A percentile compares a stretch with the other conserved stretches of the same genome.
Conservation (phyloP, 2,329 filamentous ascomycete genomes). For the Thielaviopsis musarum region DNA sequence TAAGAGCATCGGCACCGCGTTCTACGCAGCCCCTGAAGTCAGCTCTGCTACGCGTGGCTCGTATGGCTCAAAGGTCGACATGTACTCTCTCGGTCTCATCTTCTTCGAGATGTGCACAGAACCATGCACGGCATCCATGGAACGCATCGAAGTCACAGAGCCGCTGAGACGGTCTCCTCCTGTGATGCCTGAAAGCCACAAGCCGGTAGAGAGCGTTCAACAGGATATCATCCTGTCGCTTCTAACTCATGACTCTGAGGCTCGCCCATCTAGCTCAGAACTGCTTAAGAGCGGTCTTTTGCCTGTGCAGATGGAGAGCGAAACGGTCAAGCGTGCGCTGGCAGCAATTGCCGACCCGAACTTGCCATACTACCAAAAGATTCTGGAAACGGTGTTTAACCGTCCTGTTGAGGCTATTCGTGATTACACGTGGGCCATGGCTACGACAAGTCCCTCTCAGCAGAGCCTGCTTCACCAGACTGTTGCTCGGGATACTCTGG, state of each 20-base stretch:
- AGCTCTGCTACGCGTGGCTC: conserved; percentile 55
- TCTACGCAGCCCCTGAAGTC: conserved; percentile 88
- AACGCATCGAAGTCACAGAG: conserved; percentile 46
- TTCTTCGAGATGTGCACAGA: conserved; percentile 94
- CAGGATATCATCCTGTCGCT: conserved; percentile 64
- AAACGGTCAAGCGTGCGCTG: conserved; percentile 70
- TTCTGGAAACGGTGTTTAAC: conserved; percentile 71
- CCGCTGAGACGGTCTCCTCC: conserved; percentile 52
- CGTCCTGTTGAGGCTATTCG: conserved; percentile 62
- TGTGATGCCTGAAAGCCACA: conserved; percentile 56
- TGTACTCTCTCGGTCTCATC: conserved; percentile 94
- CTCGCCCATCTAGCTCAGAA: conserved; percentile 67
- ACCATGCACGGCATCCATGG: conserved; percentile 46
- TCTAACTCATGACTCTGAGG: conserved; percentile 64
- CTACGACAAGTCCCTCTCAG: conserved; percentile 38
- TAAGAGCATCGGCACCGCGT: conserved; percentile 56
- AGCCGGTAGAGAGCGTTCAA: conserved; percentile 52
- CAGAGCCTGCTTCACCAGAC: conserved; percentile 45
- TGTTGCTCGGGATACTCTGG: conserved; percentile 57
- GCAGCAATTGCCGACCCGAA: conserved; percentile 65
- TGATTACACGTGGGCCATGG: conserved; percentile 64
- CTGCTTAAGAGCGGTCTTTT: conserved; percentile 74
- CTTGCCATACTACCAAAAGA: conserved; percentile 79
- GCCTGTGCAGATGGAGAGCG: conserved; percentile 82
- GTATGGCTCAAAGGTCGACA: conserved; percentile 92